Base-by-base conservation (phyloP, 768 basidiomycete genomes). In the Suillus spraguei region DNA sequence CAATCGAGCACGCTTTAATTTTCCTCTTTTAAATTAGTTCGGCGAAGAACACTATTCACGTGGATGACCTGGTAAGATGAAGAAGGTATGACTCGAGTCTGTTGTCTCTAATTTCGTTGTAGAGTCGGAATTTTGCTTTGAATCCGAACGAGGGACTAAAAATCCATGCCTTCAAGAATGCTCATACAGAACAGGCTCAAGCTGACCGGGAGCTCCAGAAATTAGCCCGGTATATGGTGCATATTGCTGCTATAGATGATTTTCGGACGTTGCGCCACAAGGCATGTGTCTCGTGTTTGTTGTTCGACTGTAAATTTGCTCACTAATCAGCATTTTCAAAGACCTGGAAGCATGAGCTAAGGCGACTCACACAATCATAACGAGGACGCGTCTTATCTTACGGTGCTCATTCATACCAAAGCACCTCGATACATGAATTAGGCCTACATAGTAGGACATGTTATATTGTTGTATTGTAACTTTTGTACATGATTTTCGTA, bases 61-160 rank as follows among this genome's bases (percentile, higher is more conserved):
- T 97, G 33, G 95, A 97, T 72, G 94, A 95, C 73, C 81, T 97
- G 54, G 87, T 88, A 65, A 64, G 82, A 28, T 28, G 28, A 71
- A 14, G 3, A 35, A 33, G n/a, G 47, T 36, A 20, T 49, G 60
- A n/a, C n/a, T 32, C 20, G 42, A 49, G 50, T 22, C 38, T 32
- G 33, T 14, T 14, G 44, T 61, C 39, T 60, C 46, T 60, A 20
- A 52, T 65, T 52, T 20, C 11, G 61, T 44, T 58, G 9, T 65
- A 91, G 85, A 85, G 88, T 63, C 86, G 93, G 17, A 95, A 95
- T 71, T 95, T 95, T 75, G 94, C 94, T 4, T 79, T 95, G 64
- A 95, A 97, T 70, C 92, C 92, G 1, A 82, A 80, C 50, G 87
- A 92, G 75, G 94, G 94, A 6, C 80, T 96, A 44, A 94, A 92